Evolutionary conservation across 2,329 filamentous ascomycete species (phyloP).

Genomic region (Stachybotrys echinatus): DNA sequence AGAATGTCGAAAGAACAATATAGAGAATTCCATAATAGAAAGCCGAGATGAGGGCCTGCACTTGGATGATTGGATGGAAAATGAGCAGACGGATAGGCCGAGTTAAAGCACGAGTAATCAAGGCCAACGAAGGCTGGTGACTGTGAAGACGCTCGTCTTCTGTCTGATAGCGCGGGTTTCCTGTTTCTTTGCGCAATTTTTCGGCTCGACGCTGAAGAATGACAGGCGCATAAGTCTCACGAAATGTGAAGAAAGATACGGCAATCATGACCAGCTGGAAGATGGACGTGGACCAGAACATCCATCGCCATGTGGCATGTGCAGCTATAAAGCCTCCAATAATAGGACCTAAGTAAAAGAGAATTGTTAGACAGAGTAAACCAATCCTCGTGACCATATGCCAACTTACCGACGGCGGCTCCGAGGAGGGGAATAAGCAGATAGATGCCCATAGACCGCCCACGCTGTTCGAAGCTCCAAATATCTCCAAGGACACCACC

Average conservation of each 20-base stretch:
- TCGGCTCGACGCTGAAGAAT: conserved; percentile 27
- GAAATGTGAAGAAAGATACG: conserved; percentile 24
- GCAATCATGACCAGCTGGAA: conserved; percentile 31
- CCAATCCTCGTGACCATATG: neutral
- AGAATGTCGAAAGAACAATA: conserved; percentile 57
- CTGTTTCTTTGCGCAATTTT: conserved; percentile 24
- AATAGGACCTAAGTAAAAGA: conserved; percentile 29
- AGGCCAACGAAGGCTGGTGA: conserved; percentile 16
- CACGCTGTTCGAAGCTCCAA: conserved; percentile 39
- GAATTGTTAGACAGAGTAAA: too few species aligned
- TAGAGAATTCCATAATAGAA: conserved; percentile 60
- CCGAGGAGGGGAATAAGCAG: conserved; percentile 33
- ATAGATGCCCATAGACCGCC: conserved; percentile 30
- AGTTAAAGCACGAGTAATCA: conserved; percentile 32
- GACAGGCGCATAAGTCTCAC: conserved; percentile 31
- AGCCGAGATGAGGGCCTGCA: conserved; percentile 48
- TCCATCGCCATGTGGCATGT: conserved; percentile 35
- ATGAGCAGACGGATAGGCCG: conserved; percentile 51
- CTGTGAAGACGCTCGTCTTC: conserved; percentile 29
- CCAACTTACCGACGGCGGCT: conserved; percentile 25
- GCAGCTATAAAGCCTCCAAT: conserved; percentile 33
- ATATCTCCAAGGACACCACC: conserved; percentile 42
- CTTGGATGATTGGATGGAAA: conserved; percentile 57
- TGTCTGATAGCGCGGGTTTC: conserved; percentile 24
- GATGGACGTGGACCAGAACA: conserved; percentile 38